Percentiles rank a stretch among this genome's conserved stretches.
Conservation (phyloP, 2,329 filamentous ascomycete genomes). For the Westerdykella sp. region DNA sequence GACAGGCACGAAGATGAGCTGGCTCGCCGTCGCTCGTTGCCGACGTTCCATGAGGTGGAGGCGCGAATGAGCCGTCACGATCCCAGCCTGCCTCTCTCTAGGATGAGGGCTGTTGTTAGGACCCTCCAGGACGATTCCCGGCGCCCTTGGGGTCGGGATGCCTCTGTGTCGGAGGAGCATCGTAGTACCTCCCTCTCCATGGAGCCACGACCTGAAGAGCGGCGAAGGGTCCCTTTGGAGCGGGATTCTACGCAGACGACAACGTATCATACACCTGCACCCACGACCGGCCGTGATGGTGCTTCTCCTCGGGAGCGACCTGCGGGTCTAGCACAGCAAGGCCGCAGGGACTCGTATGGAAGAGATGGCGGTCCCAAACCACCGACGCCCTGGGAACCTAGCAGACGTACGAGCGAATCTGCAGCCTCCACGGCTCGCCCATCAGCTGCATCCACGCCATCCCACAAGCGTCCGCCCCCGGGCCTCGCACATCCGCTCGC, state of each 20-base stretch:
- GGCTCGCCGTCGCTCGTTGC: too few species aligned
- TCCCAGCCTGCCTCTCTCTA: background rate
- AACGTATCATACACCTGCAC: background rate
- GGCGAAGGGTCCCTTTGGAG: background rate
- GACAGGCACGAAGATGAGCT: too few species aligned
- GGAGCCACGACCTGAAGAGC: background rate
- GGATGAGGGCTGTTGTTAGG: background rate
- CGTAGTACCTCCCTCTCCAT: background rate
- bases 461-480: too few species aligned
- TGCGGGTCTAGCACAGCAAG: too few species aligned
- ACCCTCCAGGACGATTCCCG: background rate
- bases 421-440: conserved; percentile 18
- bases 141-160: background rate
- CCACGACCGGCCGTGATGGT: too few species aligned
- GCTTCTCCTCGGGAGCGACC: too few species aligned
- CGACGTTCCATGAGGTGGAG: too few species aligned
- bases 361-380: too few species aligned
- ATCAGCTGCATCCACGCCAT: conserved; percentile 22
- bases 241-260: background rate
- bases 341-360: too few species aligned
- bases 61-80: background rate
- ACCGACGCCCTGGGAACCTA: conserved; percentile 15
- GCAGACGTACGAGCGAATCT: conserved; percentile 24
- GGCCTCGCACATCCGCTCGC: conserved; percentile 1
- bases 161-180: background rate